phyloP scores from a whole-genome alignment of 345 rosid genomes.

The Linum tenue region DNA sequence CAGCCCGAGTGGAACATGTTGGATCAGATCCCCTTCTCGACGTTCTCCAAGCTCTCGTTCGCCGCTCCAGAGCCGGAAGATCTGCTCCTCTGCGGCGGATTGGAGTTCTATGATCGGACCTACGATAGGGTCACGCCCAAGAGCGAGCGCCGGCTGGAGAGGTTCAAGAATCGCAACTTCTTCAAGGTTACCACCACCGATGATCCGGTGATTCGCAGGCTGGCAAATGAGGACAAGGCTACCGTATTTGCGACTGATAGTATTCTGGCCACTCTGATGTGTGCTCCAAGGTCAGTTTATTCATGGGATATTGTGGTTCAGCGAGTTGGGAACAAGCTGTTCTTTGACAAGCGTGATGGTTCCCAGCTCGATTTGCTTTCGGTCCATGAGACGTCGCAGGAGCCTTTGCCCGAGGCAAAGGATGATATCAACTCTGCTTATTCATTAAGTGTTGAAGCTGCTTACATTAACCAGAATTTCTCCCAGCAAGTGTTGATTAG shows the following conservation, averaged over 20 bases:
- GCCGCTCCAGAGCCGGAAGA: constrained; percentile 79
- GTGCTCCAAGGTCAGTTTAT: constrained; percentile 92
- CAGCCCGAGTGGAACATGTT: constrained; percentile 99
- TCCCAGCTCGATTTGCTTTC: constrained; percentile 88
- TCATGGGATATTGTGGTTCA: constrained; percentile 94
- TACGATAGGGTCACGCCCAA: constrained; percentile 73
- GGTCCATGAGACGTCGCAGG: constrained; percentile 86
- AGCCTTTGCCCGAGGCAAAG: constrained; percentile 79
- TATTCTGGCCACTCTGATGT: constrained; percentile 70
- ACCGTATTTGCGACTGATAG: constrained; percentile 88
- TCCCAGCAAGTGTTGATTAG: constrained; percentile 81
- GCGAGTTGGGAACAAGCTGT: constrained; percentile 81
- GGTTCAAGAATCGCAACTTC: constrained; percentile 84
- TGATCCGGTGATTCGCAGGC: constrained; percentile 72
- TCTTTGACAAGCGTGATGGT: constrained; percentile 84
- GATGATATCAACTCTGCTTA: constrained; percentile 79
- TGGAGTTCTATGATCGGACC: constrained; percentile 61
- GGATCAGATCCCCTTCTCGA: constrained; percentile 87
- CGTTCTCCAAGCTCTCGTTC: constrained; percentile 75
- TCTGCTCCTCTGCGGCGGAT: constrained; percentile 63
- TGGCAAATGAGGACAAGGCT: constrained; percentile 87
- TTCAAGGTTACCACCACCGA: constrained; percentile 93
- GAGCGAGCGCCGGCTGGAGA: constrained; percentile 69
- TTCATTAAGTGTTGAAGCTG: constrained; percentile 82
- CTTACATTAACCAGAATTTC: constrained; percentile 72